A percentile compares a stretch with the other conserved stretches of the same genome.
phyloP scores from a whole-genome alignment of 495 filamentous ascomycete species.

The Clohesyomyces aquaticus region DNA sequence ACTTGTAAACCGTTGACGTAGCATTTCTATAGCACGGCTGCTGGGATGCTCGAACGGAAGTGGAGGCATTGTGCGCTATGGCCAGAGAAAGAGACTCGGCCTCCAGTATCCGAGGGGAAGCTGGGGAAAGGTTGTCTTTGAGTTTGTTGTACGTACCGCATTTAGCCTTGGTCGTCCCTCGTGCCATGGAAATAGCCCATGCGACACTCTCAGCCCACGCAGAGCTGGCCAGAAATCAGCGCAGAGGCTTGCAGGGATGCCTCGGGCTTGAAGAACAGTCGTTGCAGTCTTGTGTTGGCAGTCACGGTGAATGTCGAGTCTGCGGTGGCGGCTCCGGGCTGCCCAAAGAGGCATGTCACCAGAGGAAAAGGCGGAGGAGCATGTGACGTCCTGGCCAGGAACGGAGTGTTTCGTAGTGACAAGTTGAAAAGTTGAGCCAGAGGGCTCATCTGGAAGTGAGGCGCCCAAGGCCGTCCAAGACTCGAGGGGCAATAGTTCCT shows the following conservation, averaged over 20 bases:
- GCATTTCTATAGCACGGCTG: constrained; percentile 18
- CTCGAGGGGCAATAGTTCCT: not conserved
- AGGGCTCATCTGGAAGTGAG: constrained; percentile 19
- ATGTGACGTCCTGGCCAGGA: constrained; percentile 31
- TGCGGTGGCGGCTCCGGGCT: constrained; percentile 26
- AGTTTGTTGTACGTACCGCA: constrained; percentile 1
- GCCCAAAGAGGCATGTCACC: constrained; percentile 34
- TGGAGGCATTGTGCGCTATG: constrained; percentile 1
- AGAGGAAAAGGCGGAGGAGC: constrained; percentile 34
- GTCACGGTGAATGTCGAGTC: constrained; percentile 6
- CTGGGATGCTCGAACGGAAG: constrained; percentile 1
- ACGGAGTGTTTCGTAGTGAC: constrained; percentile 29
- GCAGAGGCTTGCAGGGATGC: constrained; percentile 5
- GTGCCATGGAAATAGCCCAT: constrained; percentile 30
- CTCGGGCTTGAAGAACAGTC: too few species aligned
- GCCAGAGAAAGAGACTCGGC: constrained; percentile 5
- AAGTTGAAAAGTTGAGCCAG: too few species aligned
- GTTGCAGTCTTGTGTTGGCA: constrained; percentile 4
- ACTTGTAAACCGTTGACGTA: constrained; percentile 33
- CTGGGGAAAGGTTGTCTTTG: constrained; percentile 26
- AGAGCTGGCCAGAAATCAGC: constrained; percentile 35
- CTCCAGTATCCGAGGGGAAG: constrained; percentile 19
- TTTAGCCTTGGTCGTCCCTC: constrained; percentile 2
- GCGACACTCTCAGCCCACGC: constrained; percentile 1
- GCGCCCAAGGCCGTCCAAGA: constrained; percentile 10